Evolutionary conservation across 208 protist species (phyloP).

Genomic region (Leishmania tarentolae): DNA sequence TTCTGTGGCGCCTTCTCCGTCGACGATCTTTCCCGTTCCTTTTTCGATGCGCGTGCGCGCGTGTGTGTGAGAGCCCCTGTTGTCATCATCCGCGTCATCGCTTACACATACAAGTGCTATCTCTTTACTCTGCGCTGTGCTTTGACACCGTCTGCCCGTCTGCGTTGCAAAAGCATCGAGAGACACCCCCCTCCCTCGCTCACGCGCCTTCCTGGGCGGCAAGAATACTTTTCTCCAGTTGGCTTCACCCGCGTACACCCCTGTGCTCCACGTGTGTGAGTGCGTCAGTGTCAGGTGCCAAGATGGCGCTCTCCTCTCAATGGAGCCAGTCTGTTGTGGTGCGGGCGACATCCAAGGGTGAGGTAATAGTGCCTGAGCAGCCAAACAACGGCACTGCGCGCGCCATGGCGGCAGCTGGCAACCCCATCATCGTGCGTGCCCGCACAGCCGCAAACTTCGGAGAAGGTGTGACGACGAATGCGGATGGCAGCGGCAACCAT

Average conservation of each 20-base stretch:
- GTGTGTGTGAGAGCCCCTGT: neutral
- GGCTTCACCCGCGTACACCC: neutral
- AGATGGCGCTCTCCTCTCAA: conserved; percentile 63
- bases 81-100: neutral
- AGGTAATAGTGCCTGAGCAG: conserved; percentile 36
- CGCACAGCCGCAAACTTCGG: conserved; percentile 45
- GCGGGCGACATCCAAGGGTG: conserved; percentile 33
- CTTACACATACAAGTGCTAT: neutral
- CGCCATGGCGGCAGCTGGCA: conserved; percentile 51
- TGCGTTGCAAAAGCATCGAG: neutral
- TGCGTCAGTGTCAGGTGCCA: neutral
- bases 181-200: neutral
- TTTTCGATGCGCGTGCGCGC: too few relatives aligned
- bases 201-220: neutral
- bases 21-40: too few relatives aligned
- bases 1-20: neutral
- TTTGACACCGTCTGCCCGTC: neutral
- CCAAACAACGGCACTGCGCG: conserved; percentile 42
- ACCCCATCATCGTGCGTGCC: conserved; percentile 64
- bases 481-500: neutral
- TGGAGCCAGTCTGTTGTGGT: conserved; percentile 74
- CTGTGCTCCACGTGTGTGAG: neutral
- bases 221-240: too few relatives aligned
- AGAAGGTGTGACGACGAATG: conserved; percentile 5
- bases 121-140: neutral